Base-by-base conservation (phyloP, 129 eudicot species). In the Glebionis coronaria region DNA sequence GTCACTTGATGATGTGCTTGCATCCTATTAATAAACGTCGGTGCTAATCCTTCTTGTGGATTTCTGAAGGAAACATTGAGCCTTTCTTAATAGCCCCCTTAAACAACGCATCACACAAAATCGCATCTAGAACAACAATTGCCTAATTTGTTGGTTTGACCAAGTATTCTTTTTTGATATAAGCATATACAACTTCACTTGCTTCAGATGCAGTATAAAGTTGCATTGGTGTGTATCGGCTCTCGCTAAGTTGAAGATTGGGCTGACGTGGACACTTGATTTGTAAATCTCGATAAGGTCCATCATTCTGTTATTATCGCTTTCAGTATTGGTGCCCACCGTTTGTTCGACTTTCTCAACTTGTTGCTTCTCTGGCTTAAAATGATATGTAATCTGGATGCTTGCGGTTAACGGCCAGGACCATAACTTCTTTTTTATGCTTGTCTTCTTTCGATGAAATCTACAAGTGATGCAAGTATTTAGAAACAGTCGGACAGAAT, bases 51-150 rank as follows among this genome's bases (percentile, higher is more conserved):
- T 89, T 89, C 63, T 89, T 93, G 72, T 86, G 95, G 75, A 93
- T 93, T 75, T 89, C 95, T 27, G 97, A 88, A 3, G 99, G 99
- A 60, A 89, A 93, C 5, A 73, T 81, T 14, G 95, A 61, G n/a
- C 99, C 99, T 60, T 89, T 93, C 21, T 93, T 93, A 31, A 86
- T 87, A 9, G 88, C 85, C 5, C 99, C 99, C 74, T 93, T 93
- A 60, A 83, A 93, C 47, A 93, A 80, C 4, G 99, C 95, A 78
- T 93, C 99, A 19, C 99, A 93, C 8, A 93, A 68, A 28, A 77
- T 59, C 3, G 95, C 88, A 73, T 93, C 99, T 60, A 93, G 76
- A 56, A 82, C 82, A 61, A 93, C 99, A 12, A 76, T 38, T 14
- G 95, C 73, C 73, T 79, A 86, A 66, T 93, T 65, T 16, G 88